phyloP scores from a whole-genome alignment of 495 filamentous ascomycete genomes.

The Rusavskia elegans region DNA sequence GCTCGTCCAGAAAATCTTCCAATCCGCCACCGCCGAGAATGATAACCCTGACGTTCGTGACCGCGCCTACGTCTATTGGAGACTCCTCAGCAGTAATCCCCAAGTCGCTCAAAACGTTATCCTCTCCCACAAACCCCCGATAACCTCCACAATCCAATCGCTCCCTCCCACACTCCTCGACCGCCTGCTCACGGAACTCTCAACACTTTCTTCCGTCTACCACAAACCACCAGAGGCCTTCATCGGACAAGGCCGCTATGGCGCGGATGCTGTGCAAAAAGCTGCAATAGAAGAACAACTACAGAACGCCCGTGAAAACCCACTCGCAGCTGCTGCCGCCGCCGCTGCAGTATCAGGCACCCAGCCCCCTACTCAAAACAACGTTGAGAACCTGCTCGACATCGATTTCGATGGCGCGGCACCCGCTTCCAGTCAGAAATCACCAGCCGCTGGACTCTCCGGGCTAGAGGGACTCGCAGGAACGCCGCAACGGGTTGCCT shows the following conservation, averaged over 20 bases:
- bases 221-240: slow-evolving; percentile 96
- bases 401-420: slow-evolving; percentile 96
- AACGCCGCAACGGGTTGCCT: slow-evolving; percentile 66
- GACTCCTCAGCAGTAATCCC: slow-evolving; percentile 83
- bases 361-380: slow-evolving; percentile 43
- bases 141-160: slow-evolving; percentile 81
- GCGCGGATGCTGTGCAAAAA: slow-evolving; percentile 85
- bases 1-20: slow-evolving; percentile 83
- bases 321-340: slow-evolving; percentile 67
- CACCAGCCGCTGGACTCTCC: slow-evolving; percentile 40
- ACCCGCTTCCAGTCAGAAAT: slow-evolving; percentile 70
- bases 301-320: slow-evolving; percentile 83
- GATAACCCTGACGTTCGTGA: slow-evolving; percentile 97
- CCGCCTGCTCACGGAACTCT: slow-evolving; percentile 72
- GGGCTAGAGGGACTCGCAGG: slow-evolving; percentile 61
- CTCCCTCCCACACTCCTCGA: slow-evolving; percentile 73
- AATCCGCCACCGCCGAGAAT: slow-evolving; percentile 80
- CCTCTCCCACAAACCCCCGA: slow-evolving; percentile 84
- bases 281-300: slow-evolving; percentile 90
- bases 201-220: slow-evolving; percentile 97
- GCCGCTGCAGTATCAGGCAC: slow-evolving; percentile 39
- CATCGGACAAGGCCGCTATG: slow-evolving; percentile 84
- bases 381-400: slow-evolving; percentile 88
- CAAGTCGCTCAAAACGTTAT: slow-evolving; percentile 79
- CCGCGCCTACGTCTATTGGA: slow-evolving; percentile 96